Evolutionary conservation across 148 eudicot genomes (phyloP).

Genomic region (Amaranthus hypochondriacus): DNA sequence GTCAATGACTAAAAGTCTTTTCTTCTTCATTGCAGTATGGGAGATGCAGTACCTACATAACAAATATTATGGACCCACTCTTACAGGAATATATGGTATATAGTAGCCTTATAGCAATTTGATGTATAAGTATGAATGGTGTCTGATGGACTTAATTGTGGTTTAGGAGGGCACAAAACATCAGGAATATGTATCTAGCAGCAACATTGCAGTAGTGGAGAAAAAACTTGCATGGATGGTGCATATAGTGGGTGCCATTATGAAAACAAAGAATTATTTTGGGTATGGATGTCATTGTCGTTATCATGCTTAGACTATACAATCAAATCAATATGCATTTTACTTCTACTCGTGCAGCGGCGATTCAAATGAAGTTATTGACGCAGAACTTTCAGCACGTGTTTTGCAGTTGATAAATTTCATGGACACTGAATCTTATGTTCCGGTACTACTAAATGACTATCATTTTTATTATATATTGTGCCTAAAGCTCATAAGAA

Average conservation of each 20-base stretch:
- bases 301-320: neutral
- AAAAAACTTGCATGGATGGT: conserved; percentile 92
- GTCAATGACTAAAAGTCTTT: neutral
- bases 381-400: conserved; percentile 94
- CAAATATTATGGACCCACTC: conserved; percentile 65
- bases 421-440: conserved; percentile 70
- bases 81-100: conserved; percentile 73
- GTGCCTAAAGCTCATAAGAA: neutral
- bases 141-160: no score
- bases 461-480: neutral
- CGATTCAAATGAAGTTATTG: conserved; percentile 71
- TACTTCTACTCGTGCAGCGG: conserved; percentile 39
- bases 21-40: conserved; percentile 56
- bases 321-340: neutral
- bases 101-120: neutral
- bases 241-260: conserved; percentile 72
- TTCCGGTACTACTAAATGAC: conserved; percentile 49
- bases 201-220: conserved; percentile 53
- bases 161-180: conserved; percentile 30
- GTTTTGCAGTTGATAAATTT: conserved; percentile 71
- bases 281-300: conserved; percentile 41
- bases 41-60: conserved; percentile 57
- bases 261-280: conserved; percentile 53
- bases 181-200: conserved; percentile 43
- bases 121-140: no score